phyloP scores from a whole-genome alignment of 805 yeast genomes.

The Clavispora carvajalis region DNA sequence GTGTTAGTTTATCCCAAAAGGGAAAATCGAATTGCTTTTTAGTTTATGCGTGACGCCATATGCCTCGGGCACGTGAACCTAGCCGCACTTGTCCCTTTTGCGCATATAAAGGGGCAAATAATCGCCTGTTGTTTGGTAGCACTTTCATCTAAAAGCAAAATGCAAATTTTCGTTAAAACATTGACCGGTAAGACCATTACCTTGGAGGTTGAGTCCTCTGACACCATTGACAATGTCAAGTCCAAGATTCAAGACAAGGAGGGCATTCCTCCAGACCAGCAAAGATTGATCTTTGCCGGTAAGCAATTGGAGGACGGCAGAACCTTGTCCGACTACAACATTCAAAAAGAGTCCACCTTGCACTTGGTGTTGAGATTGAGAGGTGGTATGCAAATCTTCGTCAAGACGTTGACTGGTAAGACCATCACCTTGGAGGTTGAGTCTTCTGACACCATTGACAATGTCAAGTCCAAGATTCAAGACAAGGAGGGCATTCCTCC shows the following conservation, averaged over 20 bases:
- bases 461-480: slow-evolving; percentile 88
- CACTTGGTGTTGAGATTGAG: slow-evolving; percentile 21
- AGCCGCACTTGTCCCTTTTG: slow-evolving; percentile 11
- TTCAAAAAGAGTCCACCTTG: slow-evolving; percentile 40
- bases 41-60: slow-evolving; percentile 13
- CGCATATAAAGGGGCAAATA: slow-evolving; percentile 33
- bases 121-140: slow-evolving; percentile 88
- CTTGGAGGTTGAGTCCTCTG: slow-evolving; percentile 95
- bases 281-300: slow-evolving; percentile 43
- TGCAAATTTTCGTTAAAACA: slow-evolving; percentile 40
- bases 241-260: slow-evolving; percentile 40
- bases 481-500: slow-evolving; percentile 98
- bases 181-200: slow-evolving; percentile 67
- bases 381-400: slow-evolving; percentile 58
- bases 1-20: neutral
- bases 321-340: slow-evolving; percentile 36
- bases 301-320: slow-evolving; percentile 41
- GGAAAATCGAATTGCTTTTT: slow-evolving; percentile 10
- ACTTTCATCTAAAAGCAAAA: slow-evolving; percentile 81
- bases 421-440: slow-evolving; percentile 89
- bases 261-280: slow-evolving; percentile 44
- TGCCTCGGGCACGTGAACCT: slow-evolving; percentile 11
- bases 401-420: slow-evolving; percentile 56
- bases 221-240: slow-evolving; percentile 89
- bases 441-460: slow-evolving; percentile 96